Base-by-base conservation (phyloP, 2,329 filamentous ascomycete species). In the Fusarium fujikuroi region DNA sequence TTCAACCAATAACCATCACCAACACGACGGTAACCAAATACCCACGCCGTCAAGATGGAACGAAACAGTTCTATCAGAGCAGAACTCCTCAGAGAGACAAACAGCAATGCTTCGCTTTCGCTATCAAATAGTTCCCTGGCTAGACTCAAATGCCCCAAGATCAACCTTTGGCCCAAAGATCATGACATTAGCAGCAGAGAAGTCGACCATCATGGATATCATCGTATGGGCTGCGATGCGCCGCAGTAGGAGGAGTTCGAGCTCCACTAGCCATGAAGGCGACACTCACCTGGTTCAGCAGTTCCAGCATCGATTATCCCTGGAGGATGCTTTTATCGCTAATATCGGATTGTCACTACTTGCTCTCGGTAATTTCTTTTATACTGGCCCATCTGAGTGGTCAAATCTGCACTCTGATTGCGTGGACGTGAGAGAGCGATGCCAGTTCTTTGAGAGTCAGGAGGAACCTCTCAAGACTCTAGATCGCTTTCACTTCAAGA, bases 101-200 rank as follows among this genome's bases (percentile, higher is more conserved):
- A 69, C 69, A 12, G 69, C 69, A 2, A 72, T 72, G 64, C 69
- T 72, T n/a, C 69, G 69, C 1, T 72, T 72, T 44, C 58, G 63
- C 7, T 72, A 72, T 4, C 69, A 72, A 9, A 63, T 72, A 40
- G 63, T 56, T 10, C 69, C 69, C 7, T 72, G 69, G 69, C 43
- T 72, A 12, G 69, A 72, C 16, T 72, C 69, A 2, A 72, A 72
- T 7, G 62, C 58, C 73, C 65, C 65, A 1, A 61, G 54, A 6
- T 68, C 65, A 6, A 39, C 63, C 5, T 68, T 68, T 14, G 63
- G 65, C 0, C 56, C 65, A 2, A 68, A 68, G 16, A 68, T 68
- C 0, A 68, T 68, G 65, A 63, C 47, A 5, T 4, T 68, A 2
- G 65, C 65, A 7, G 63, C 65, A 3, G 65, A 68, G 15, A 68